phyloP scores from a whole-genome alignment of 352 stramenopile genomes.

The Pseudoperonospora humuli region DNA sequence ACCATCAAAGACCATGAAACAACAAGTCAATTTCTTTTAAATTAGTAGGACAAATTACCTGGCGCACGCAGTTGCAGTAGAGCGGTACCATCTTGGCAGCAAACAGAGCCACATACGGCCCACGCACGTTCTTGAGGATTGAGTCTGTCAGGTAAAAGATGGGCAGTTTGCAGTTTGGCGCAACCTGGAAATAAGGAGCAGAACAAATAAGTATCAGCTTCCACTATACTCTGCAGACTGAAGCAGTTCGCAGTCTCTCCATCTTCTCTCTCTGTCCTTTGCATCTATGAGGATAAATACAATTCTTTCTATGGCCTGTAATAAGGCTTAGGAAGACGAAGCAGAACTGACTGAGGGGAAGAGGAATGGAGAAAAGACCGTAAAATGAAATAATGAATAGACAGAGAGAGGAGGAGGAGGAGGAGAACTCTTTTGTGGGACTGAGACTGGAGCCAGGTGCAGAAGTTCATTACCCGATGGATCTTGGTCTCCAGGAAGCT shows the following conservation, averaged over 20 bases:
- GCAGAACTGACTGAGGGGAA: background rate
- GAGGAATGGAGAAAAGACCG: background rate
- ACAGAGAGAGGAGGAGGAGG: slow-evolving; percentile 4
- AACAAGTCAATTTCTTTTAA: slow-evolving; percentile 6
- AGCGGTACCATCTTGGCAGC: slow-evolving; percentile 64
- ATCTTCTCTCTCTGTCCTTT: slow-evolving; percentile 6
- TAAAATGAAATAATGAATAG: background rate
- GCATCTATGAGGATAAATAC: background rate
- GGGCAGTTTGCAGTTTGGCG: slow-evolving; percentile 78
- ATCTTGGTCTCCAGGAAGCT: slow-evolving; percentile 87
- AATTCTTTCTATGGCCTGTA: background rate
- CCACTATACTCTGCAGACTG: background rate
- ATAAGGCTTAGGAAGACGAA: background rate
- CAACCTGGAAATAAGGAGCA: slow-evolving; percentile 28
- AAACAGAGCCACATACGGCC: slow-evolving; percentile 64
- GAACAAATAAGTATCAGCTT: slow-evolving; percentile 11
- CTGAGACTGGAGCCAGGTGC: background rate
- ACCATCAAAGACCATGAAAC: background rate
- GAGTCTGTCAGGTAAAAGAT: slow-evolving; percentile 88
- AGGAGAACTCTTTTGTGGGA: slow-evolving; percentile 1
- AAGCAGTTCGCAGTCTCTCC: background rate
- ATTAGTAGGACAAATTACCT: slow-evolving; percentile 27
- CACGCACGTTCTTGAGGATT: slow-evolving; percentile 84
- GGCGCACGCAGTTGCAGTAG: slow-evolving; percentile 79
- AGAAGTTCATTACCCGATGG: slow-evolving; percentile 53